Conservation (phyloP, 164 flowering plant genomes). For the Annona squamosa region DNA sequence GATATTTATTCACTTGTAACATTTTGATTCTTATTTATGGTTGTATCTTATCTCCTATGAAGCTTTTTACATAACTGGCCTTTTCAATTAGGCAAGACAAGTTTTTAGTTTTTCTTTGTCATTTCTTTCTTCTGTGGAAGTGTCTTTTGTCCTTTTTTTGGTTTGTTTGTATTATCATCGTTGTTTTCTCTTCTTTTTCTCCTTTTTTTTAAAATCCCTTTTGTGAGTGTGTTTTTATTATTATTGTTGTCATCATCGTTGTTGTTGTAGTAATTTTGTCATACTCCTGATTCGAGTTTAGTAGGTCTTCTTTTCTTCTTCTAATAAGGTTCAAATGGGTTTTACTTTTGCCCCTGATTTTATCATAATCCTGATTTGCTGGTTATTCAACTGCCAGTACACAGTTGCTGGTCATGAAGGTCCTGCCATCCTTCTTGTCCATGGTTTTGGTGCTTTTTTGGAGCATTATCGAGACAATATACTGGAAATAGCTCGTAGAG, state of each 20-base stretch:
- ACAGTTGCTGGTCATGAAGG: slow-evolving; percentile 68
- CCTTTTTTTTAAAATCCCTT: too few relatives aligned
- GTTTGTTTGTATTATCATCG: too few relatives aligned
- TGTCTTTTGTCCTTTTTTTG: not conserved
- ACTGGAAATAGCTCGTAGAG: slow-evolving; percentile 37
- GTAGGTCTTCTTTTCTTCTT: too few relatives aligned
- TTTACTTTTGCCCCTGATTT: not conserved
- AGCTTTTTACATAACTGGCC: not conserved
- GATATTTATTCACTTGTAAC: not conserved
- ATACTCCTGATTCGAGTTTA: not conserved
- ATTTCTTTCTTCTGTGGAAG: too few relatives aligned
- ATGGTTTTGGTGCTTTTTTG: slow-evolving; percentile 89
- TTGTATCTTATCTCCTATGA: too few relatives aligned
- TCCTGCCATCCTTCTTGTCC: slow-evolving; percentile 76
- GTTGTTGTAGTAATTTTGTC: not conserved
- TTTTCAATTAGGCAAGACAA: not conserved
- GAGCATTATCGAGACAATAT: slow-evolving; percentile 83
- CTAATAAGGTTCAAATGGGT: not conserved
- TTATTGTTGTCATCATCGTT: not conserved
- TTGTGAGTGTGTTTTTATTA: too few relatives aligned
- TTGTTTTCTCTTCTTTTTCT: too few relatives aligned
- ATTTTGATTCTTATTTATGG: too few relatives aligned
- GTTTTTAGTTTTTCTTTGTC: not conserved
- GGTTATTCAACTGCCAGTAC: slow-evolving; percentile 40
- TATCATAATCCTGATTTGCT: not conserved